phyloP scores from a whole-genome alignment of 1,284 basidiomycete genomes.

The Singerocomus inundabilis region DNA sequence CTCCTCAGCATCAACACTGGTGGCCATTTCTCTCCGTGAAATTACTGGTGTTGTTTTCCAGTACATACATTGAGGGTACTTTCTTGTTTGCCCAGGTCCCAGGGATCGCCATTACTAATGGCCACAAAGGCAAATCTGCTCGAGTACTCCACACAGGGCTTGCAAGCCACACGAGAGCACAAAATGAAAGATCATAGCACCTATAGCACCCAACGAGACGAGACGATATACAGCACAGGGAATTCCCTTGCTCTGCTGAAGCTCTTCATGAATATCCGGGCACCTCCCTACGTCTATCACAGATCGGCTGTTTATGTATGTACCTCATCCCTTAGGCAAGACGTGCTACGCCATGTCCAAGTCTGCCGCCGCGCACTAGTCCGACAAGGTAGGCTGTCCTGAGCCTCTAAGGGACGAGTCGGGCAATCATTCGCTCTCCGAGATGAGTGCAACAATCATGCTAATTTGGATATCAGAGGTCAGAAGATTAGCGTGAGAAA shows the following conservation, averaged over 20 bases:
- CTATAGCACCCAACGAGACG: too few species aligned
- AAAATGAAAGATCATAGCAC: slow-evolving; percentile 24
- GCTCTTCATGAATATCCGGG: slow-evolving; percentile 14
- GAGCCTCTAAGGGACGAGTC: not conserved
- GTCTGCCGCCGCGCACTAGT: not conserved
- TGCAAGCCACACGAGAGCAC: too few species aligned
- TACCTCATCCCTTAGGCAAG: slow-evolving; percentile 7
- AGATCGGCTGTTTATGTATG: slow-evolving; percentile 21
- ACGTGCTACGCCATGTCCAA: slow-evolving; percentile 2
- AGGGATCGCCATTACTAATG: too few species aligned
- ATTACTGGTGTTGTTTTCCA: too few species aligned
- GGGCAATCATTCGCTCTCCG: slow-evolving; percentile 60
- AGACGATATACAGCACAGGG: slow-evolving; percentile 20
- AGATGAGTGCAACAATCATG: slow-evolving; percentile 87
- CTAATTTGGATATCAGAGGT: slow-evolving; percentile 38
- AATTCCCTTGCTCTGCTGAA: slow-evolving; percentile 1
- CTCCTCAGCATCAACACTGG: too few species aligned
- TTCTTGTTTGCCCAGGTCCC: too few species aligned
- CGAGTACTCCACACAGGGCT: too few species aligned
- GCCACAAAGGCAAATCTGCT: too few species aligned
- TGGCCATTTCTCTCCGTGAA: too few species aligned
- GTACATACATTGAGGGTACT: too few species aligned
- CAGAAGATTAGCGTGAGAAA: not conserved
- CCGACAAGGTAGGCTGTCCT: not conserved
- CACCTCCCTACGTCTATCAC: slow-evolving; percentile 9